Percentiles rank a stretch among this genome's conserved stretches.
Conservation (phyloP, 73 alveolate genomes). For the Paramecium octaurelia region DNA sequence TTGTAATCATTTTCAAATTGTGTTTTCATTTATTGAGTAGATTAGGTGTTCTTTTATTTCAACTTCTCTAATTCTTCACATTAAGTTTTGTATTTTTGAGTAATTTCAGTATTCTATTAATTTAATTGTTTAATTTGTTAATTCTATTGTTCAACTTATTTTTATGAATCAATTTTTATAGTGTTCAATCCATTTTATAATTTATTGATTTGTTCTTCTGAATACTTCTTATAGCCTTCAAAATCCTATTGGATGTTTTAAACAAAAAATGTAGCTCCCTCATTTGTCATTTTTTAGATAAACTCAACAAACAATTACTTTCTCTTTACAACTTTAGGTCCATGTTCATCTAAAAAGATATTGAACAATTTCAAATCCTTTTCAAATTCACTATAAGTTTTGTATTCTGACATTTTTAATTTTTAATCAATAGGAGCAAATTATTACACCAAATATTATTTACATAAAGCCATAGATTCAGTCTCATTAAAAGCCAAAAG, state of each 20-base stretch:
- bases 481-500: background rate
- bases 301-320: slow-evolving; percentile 75
- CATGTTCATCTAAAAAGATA: slow-evolving; percentile 75
- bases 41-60: background rate
- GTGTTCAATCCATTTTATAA: background rate
- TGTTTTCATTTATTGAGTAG: background rate
- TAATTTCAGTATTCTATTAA: background rate
- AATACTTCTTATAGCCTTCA: slow-evolving; percentile 65
- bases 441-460: slow-evolving; percentile 67
- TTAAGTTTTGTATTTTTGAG: background rate
- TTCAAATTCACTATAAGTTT: slow-evolving; percentile 68
- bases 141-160: background rate
- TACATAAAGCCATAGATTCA: slow-evolving; percentile 25
- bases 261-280: slow-evolving; percentile 77
- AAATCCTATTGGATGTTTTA: slow-evolving; percentile 62
- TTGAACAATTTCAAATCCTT: slow-evolving; percentile 74
- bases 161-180: background rate
- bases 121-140: background rate
- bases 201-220: slow-evolving; percentile 62
- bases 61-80: background rate
- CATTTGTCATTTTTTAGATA: slow-evolving; percentile 64
- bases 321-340: slow-evolving; percentile 82
- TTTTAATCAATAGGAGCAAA: slow-evolving; percentile 78
- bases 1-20: background rate
- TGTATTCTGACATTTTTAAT: slow-evolving; percentile 75